Percentiles rank a stretch among this genome's conserved stretches.
phyloP scores from a whole-genome alignment of 345 rosid species.

The Adansonia digitata region DNA sequence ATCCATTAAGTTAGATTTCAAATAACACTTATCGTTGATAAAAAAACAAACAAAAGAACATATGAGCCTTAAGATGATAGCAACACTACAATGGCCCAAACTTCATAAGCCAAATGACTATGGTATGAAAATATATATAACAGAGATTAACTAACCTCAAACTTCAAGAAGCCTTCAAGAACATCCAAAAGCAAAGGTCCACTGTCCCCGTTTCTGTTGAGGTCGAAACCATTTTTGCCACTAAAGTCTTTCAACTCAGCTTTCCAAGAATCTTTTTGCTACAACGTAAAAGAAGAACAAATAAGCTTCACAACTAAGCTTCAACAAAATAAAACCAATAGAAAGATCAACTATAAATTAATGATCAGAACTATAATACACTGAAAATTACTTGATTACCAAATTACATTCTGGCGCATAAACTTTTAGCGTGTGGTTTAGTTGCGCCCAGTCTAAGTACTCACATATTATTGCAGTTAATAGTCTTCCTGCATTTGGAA shows the following conservation, averaged over 20 bases:
- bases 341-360: neutral
- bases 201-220: conserved; percentile 77
- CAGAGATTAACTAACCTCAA: conserved; percentile 46
- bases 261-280: conserved; percentile 94
- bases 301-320: neutral
- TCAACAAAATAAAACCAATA: conserved; percentile 8
- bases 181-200: conserved; percentile 88
- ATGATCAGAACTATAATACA: conserved; percentile 4
- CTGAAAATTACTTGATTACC: conserved; percentile 61
- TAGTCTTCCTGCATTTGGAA: conserved; percentile 64
- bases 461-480: conserved; percentile 80
- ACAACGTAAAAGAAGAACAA: conserved; percentile 17
- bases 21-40: neutral
- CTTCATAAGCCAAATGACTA: conserved; percentile 3
- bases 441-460: conserved; percentile 95
- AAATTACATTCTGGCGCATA: conserved; percentile 94
- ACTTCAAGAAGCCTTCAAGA: conserved; percentile 91
- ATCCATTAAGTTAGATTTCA: neutral
- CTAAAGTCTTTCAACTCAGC: conserved; percentile 79
- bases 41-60: neutral
- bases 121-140: neutral
- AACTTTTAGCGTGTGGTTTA: conserved; percentile 79
- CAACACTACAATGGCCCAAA: neutral
- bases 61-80: neutral
- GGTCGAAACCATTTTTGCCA: conserved; percentile 72